Percentiles rank a stretch among this genome's conserved stretches.
These are phyloP conservation scores for Debaryomyces sp. DNA, from an alignment of 1,139 yeast genomes.

Conservation along the genomic window DNA sequence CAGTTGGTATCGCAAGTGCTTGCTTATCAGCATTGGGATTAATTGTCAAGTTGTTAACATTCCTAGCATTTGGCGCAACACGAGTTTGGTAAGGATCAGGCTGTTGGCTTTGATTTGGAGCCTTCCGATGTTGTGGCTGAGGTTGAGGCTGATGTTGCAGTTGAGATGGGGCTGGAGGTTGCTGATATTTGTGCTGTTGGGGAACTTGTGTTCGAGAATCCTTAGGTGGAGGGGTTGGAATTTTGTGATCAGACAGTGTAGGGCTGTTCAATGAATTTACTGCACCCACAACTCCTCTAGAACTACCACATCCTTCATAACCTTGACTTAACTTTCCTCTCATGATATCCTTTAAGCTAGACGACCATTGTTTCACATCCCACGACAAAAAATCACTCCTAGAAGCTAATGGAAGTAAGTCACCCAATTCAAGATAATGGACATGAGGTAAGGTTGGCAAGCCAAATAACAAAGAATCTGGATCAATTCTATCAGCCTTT, in stretches of 20 bases:
- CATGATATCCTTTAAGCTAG: conserved; percentile 62
- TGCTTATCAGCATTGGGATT: neutral
- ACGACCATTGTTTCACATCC: conserved; percentile 73
- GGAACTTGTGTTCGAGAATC: conserved; percentile 9
- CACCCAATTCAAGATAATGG: conserved; percentile 63
- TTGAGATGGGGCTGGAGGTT: conserved; percentile 1
- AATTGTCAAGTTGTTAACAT: conserved; percentile 16
- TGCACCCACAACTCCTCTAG: conserved; percentile 64
- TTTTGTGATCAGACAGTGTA: conserved; percentile 7
- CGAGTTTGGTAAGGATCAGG: neutral
- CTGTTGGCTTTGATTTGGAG: neutral
- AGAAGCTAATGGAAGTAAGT: conserved; percentile 25
- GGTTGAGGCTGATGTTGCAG: neutral
- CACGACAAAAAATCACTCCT: conserved; percentile 45
- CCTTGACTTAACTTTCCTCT: conserved; percentile 69
- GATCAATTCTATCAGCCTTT: conserved; percentile 84
- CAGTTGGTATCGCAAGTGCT: neutral
- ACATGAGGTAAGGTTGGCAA: conserved; percentile 88
- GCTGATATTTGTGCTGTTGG: conserved; percentile 1
- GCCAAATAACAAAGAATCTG: conserved; percentile 80
- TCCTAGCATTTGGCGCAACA: conserved; percentile 9
- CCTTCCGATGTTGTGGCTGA: neutral
- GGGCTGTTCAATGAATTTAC: conserved; percentile 47
- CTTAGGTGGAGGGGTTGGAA: conserved; percentile 9
- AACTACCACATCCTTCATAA: conserved; percentile 81